Evolutionary conservation across 345 rosid genomes (phyloP), one percentile per base, ranked within the genome.

Genomic region (Eucalyptus decipiens): DNA sequence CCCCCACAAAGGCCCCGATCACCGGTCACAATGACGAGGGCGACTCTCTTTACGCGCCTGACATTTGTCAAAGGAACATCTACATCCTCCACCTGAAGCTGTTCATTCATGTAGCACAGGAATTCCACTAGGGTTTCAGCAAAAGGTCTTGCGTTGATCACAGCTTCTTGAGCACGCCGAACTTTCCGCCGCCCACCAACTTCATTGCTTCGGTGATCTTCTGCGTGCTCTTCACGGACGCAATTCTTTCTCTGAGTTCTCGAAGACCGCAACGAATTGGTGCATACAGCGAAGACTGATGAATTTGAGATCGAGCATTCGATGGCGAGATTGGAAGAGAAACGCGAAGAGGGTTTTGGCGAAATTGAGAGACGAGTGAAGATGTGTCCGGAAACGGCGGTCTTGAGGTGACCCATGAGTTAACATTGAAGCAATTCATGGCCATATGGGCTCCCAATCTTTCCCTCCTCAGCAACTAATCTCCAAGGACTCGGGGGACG

Each of bases 171-270:
- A 88, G 99, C 99, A 90, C 95, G 90, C 85, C 99, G 92, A 51
- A 97, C 91, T 90, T 92, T 96, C 11, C 11, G 98, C 99, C 30
- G 97, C 99, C 94, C 23, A 97, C 97, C 45, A 97, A 94, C 86
- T 94, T 97, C 99, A 96, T 96, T 8, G 99, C 97, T 85, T 96
- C 98, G 0, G 99, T 95, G 86, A 97, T 92, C 93, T 96, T 96
- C 80, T 94, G 95, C 3, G 96, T 93, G 89, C 54, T 96, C 90
- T 96, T 96, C 32, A 97, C 96, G 4, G 94, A 67, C 52, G 89
- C 90, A 88, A 97, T 95, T 43, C 99, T 92, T 60, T 94, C 92
- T 49, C 94, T 91, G 28, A 97, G 69, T 90, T 97, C 95, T 54
- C 98, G 96, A 52, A 96, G 92, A 52, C 97, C 91, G 88, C 95